Percentiles rank a stretch among this genome's conserved stretches.
These are phyloP conservation scores for Cytospora piceae DNA, from an alignment of 2,329 filamentous ascomycete species.

Conservation along the genomic window DNA sequence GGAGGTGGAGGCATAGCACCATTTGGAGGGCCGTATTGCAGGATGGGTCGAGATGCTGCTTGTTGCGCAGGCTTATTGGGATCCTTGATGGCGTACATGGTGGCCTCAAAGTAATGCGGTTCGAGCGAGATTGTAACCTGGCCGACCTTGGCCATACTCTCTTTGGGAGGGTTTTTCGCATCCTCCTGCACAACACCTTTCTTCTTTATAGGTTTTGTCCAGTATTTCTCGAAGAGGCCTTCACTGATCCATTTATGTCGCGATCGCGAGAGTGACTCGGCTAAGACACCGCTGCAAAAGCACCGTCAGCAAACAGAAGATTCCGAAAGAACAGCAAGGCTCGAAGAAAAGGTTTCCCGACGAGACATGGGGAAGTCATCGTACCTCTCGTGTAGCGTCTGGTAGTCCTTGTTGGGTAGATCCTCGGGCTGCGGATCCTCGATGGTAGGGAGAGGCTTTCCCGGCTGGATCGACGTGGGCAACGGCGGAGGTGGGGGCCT, in stretches of 20 bases:
- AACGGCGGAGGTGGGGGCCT: slow-evolving; percentile 47
- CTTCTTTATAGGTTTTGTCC: slow-evolving; percentile 72
- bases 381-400: slow-evolving; percentile 74
- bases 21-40: slow-evolving; percentile 69
- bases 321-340: neutral
- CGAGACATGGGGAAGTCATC: slow-evolving; percentile 30
- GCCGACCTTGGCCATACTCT: slow-evolving; percentile 74
- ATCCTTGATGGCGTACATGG: slow-evolving; percentile 73
- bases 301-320: slow-evolving; percentile 33
- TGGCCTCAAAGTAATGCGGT: slow-evolving; percentile 78
- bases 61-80: slow-evolving; percentile 53
- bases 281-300: slow-evolving; percentile 67
- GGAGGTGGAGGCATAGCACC: slow-evolving; percentile 62
- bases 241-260: slow-evolving; percentile 73
- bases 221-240: slow-evolving; percentile 76
- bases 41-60: slow-evolving; percentile 55
- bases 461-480: slow-evolving; percentile 65
- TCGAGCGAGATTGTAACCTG: slow-evolving; percentile 76
- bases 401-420: slow-evolving; percentile 68
- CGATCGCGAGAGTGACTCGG: slow-evolving; percentile 74
- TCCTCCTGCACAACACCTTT: slow-evolving; percentile 68
- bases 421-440: slow-evolving; percentile 67
- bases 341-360: neutral
- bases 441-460: slow-evolving; percentile 72
- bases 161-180: slow-evolving; percentile 68